Base-by-base conservation (phyloP, 768 basidiomycete species). In the Leucosporidium creatinivorum region DNA sequence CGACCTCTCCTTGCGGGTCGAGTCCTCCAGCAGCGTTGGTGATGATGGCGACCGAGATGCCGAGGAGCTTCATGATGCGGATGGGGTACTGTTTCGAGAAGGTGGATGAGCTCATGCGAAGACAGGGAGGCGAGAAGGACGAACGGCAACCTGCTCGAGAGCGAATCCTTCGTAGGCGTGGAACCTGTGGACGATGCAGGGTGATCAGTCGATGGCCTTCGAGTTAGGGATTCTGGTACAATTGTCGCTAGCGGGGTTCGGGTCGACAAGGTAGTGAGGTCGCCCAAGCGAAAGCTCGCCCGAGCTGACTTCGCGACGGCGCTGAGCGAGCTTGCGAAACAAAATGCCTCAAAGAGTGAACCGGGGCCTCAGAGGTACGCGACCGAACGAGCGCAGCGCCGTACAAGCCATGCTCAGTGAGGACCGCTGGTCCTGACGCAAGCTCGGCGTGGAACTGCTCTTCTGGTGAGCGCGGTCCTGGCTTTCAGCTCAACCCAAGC, bases 21-120 rank as follows among this genome's bases (percentile, higher is more conserved):
- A 94, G 81, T 4, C 87, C 87, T 23, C 91, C 91, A 23, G 90
- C 84, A 17, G 91, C 92, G 77, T 93, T 94, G 50, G 91, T 93
- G 57, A 93, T 89, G 91, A 73, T 21, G 33, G 44, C 25, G 13
- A 87, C 80, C 73, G 85, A 83, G 52, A 90, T 83, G 4, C 92
- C 92, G 30, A 93, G 79, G 21, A 66, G 55, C 51, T 68, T 68
- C 67, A 72, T 66, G 31, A 69, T 50, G 4, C 70, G 81, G 81
- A 54, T 88, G 86, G 85, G 93, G 86, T 39, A 88, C 39, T 44
- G 39, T 44, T n/a, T 44, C 15, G 39, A 80, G 13, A 15, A 17
- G 13, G 62, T 89, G 83, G 63, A 93, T 85, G 17, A 91, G 89
- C 75, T 87, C 91, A 23, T 86, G 31, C 4, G 30, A 17, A 13